Evolutionary conservation across 1,284 basidiomycete genomes (phyloP), one percentile per base, ranked within the genome.

Genomic region (Amylostereum chailletii): DNA sequence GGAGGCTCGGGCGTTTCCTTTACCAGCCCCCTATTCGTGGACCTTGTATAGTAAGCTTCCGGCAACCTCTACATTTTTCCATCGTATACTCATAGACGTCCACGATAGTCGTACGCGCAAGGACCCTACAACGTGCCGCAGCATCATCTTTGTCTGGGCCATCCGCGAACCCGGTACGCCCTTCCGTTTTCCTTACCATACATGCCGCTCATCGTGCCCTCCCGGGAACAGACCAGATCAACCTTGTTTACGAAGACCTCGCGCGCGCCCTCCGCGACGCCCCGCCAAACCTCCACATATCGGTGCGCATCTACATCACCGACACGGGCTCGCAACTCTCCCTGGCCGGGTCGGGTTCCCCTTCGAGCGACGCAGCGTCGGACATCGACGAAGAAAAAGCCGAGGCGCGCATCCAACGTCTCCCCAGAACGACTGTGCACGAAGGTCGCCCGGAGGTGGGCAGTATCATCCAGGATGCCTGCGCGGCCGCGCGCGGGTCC

Each of bases 1-100:
- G 67, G 71, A 10, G 71, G 71, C 1, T 68, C 71, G 2, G 72
- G 72, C 1, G 52, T 75, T 11, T 65, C 71, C 3, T 71, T 67
- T 40, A 64, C 64, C 7, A 53, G 72, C 2, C 67, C 71, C 0
- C 57, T 71, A 5, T 61, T 74, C n/a, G 55, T 72, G 3, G 63
- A 67, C 48, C 48, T 65, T 26, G 56, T 75, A 1, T 58, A 65
- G 71, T 71, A 48, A 42, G 64, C 54, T 37, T 8, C 7, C 7
- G 36, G 8, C 36, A 37, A 3, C 1, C 41, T 10, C 6, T 41
- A 51, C n/a, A 30, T 31, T 27, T 3, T 33, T 7, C 37, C 32
- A 46, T 30, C 5, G 9, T 31, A 1, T 0, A 10, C 2, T 38
- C 42, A 45, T n/a, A 48, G 38, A 34, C 0, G 33, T 45, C 6